A percentile compares a stretch with the other conserved stretches of the same genome.
Evolutionary conservation across 1,284 basidiomycete genomes (phyloP).

Genomic region (Malassezia vespertilionis): DNA sequence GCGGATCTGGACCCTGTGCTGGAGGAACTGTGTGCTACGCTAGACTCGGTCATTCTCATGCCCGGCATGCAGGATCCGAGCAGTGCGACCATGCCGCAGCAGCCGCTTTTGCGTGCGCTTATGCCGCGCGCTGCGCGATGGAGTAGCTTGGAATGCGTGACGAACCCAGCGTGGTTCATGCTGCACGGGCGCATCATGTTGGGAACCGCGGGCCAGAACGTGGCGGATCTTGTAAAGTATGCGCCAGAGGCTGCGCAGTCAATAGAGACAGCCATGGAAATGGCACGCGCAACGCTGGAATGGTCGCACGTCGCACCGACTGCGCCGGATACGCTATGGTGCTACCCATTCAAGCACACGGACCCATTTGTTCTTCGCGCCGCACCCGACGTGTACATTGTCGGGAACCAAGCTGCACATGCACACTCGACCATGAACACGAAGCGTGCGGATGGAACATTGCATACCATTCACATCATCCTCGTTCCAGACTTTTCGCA

Average conservation of each 20-base stretch:
- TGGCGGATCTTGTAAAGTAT: conserved; percentile 94
- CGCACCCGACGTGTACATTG: conserved; percentile 76
- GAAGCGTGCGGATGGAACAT: conserved; percentile 18
- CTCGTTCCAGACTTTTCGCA: conserved; percentile 71
- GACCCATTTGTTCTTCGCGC: conserved; percentile 81
- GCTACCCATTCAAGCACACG: conserved; percentile 75
- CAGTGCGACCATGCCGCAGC: conserved; percentile 80
- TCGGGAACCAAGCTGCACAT: conserved; percentile 70
- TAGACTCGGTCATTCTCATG: conserved; percentile 49
- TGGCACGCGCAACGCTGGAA: conserved; percentile 68
- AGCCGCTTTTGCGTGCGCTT: conserved; percentile 81
- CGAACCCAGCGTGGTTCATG: conserved; percentile 79
- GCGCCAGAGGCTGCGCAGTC: conserved; percentile 47
- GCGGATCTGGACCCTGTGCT: conserved; percentile 11
- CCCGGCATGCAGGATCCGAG: conserved; percentile 80
- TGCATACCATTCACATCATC: conserved; percentile 56
- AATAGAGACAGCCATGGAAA: conserved; percentile 52
- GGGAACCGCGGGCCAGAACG: conserved; percentile 75
- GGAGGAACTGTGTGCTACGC: conserved; percentile 10
- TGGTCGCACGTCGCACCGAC: conserved; percentile 97
- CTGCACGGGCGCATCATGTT: conserved; percentile 54
- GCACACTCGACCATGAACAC: conserved; percentile 53
- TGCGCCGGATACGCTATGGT: conserved; percentile 96
- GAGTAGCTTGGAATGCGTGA: conserved; percentile 64
- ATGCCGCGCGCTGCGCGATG: conserved; percentile 57